These are phyloP conservation scores for Rhizophagus clarus DNA, from an alignment of 192 early-diverging fungal species.

Conservation along the genomic window DNA sequence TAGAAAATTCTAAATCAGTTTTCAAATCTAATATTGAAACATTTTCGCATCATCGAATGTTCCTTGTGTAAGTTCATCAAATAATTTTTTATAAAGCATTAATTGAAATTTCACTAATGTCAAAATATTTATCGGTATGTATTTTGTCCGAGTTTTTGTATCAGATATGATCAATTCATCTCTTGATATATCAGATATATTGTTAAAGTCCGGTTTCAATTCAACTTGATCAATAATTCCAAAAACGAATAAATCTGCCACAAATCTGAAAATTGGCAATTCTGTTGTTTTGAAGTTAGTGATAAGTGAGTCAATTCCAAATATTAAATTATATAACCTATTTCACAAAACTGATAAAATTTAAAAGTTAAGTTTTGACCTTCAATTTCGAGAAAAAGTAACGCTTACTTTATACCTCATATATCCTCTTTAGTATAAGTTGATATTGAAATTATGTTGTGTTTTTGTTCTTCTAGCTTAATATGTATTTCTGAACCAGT, in stretches of 20 bases:
- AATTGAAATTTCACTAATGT: background rate
- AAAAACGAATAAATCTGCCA: slow-evolving; percentile 10
- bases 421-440: slow-evolving; percentile 1
- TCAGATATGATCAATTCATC: slow-evolving; percentile 4
- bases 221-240: slow-evolving; percentile 27
- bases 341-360: background rate
- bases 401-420: slow-evolving; percentile 16
- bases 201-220: background rate
- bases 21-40: background rate
- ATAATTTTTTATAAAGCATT: slow-evolving; percentile 30
- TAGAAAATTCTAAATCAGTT: slow-evolving; percentile 18
- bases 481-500: slow-evolving; percentile 12
- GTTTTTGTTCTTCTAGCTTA: slow-evolving; percentile 9
- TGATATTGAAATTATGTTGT: slow-evolving; percentile 5
- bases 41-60: background rate
- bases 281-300: slow-evolving; percentile 3
- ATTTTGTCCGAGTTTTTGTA: slow-evolving; percentile 17
- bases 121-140: background rate
- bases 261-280: slow-evolving; percentile 27
- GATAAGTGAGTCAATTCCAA: background rate
- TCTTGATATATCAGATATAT: background rate
- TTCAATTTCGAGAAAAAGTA: background rate
- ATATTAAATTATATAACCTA: slow-evolving; percentile 11
- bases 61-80: slow-evolving; percentile 13
- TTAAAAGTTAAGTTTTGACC: background rate